These are phyloP conservation scores for Cicer yamashitae DNA, from an alignment of 306 rosid species.

Conservation along the genomic window DNA sequence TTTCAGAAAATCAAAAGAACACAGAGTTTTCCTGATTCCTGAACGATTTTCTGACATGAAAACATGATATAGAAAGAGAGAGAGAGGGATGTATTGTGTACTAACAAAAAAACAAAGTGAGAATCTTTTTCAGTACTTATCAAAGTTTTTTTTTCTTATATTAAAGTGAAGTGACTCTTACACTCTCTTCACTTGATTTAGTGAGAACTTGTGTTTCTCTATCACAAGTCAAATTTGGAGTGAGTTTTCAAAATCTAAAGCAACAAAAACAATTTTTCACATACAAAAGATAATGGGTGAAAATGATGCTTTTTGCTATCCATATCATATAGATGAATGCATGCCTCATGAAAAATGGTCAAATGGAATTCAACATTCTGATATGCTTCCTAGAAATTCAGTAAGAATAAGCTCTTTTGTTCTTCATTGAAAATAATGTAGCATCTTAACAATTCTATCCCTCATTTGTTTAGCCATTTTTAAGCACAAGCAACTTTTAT, in stretches of 20 bases:
- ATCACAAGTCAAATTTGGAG: slow-evolving; percentile 34
- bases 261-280: neutral
- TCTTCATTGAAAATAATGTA: slow-evolving; percentile 7
- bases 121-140: slow-evolving; percentile 81
- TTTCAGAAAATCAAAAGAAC: slow-evolving; percentile 73
- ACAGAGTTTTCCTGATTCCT: slow-evolving; percentile 78
- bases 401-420: slow-evolving; percentile 48
- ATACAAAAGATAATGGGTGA: slow-evolving; percentile 51
- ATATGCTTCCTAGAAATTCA: slow-evolving; percentile 54
- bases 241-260: slow-evolving; percentile 15
- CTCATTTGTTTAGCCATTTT: neutral
- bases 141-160: slow-evolving; percentile 46
- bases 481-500: no score
- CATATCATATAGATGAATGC: slow-evolving; percentile 65
- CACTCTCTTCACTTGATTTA: slow-evolving; percentile 51
- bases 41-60: slow-evolving; percentile 80
- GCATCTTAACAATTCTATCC: neutral
- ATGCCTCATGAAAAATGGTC: slow-evolving; percentile 51
- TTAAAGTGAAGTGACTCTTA: slow-evolving; percentile 36
- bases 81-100: slow-evolving; percentile 23
- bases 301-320: slow-evolving; percentile 65
- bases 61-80: slow-evolving; percentile 43
- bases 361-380: slow-evolving; percentile 51
- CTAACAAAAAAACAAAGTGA: slow-evolving; percentile 47
- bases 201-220: slow-evolving; percentile 35